phyloP scores from a whole-genome alignment of 768 basidiomycete species.

The Mycena latifolia region DNA sequence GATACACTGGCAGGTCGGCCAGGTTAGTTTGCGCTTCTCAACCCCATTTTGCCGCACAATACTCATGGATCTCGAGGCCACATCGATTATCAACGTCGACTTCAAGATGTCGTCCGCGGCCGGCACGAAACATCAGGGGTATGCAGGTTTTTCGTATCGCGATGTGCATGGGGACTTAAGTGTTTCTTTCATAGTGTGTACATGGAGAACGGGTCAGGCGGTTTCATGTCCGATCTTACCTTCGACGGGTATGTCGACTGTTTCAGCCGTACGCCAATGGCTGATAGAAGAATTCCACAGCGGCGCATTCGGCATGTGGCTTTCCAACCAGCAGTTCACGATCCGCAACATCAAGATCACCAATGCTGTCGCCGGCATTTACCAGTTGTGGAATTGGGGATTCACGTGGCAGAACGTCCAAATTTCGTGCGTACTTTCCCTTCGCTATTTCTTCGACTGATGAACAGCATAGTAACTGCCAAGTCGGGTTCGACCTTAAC shows the following conservation, averaged over 20 bases:
- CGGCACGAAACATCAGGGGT: conserved; percentile 52
- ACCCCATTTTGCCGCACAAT: no score
- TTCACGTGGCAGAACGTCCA: neutral
- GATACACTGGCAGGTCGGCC: conserved; percentile 62
- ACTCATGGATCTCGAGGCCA: conserved; percentile 42
- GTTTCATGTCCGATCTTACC: conserved; percentile 50
- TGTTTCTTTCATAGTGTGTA: conserved; percentile 48
- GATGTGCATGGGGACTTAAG: neutral
- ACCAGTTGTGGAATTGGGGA: neutral
- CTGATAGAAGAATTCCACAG: neutral
- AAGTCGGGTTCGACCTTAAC: conserved; percentile 12
- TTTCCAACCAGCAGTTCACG: conserved; percentile 29
- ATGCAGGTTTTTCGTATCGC: neutral
- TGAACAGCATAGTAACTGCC: neutral
- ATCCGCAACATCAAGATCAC: conserved; percentile 23
- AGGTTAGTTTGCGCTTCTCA: conserved; percentile 34
- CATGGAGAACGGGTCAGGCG: conserved; percentile 62
- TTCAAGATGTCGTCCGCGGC: conserved; percentile 33
- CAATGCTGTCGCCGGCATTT: conserved; percentile 12
- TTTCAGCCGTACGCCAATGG: neutral
- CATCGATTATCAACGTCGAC: conserved; percentile 55
- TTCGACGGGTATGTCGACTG: conserved; percentile 17
- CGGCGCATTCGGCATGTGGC: conserved; percentile 25
- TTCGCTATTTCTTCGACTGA: neutral
- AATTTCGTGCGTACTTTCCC: neutral